Evolutionary conservation across 495 filamentous ascomycete species (phyloP), one percentile per base, ranked within the genome.

Genomic region (Cladorrhinum samala): DNA sequence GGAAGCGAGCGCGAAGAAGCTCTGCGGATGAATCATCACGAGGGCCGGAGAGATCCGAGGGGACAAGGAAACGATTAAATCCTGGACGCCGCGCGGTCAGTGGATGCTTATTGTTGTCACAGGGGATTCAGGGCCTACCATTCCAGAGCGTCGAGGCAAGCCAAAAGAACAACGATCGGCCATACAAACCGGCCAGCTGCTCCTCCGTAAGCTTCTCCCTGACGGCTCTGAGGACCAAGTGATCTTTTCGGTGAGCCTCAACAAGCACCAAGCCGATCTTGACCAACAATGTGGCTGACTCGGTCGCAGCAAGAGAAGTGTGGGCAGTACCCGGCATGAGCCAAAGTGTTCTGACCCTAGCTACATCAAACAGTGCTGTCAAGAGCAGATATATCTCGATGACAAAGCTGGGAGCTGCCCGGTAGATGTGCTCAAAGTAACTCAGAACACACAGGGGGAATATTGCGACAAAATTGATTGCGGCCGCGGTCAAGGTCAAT

Each of bases 91-190:
- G n/a, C n/a, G n/a, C n/a, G n/a, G n/a, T n/a, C n/a, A n/a, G n/a
- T n/a, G n/a, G n/a, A n/a, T n/a, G n/a, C n/a, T n/a, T n/a, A n/a
- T n/a, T n/a, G n/a, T n/a, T n/a, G n/a, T n/a, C n/a, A n/a, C n/a
- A n/a, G n/a, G n/a, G n/a, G n/a, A n/a, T n/a, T n/a, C n/a, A 11
- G 17, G 16, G 48, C 49, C 19, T 30, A 51, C 49, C 49, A 24
- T 43, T 51, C 49, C 49, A 51, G 7, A 51, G 38, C 4, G 49
- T 51, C 4, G 49, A 30, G 2, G 37, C 49, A 2, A 51, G 17
- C 49, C 49, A 51, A 21, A 51, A 51, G 49, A 51, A 51, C 49
- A 51, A 41, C 9, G 49, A 51, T 3, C 49, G 49, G 13, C 49
- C 49, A 17, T 51, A 51, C 17, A 51, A 20, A 13, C 49, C 49